A percentile compares a stretch with the other conserved stretches of the same genome.
phyloP scores from a whole-genome alignment of 768 basidiomycete species.

The Boletus sensibilis region DNA sequence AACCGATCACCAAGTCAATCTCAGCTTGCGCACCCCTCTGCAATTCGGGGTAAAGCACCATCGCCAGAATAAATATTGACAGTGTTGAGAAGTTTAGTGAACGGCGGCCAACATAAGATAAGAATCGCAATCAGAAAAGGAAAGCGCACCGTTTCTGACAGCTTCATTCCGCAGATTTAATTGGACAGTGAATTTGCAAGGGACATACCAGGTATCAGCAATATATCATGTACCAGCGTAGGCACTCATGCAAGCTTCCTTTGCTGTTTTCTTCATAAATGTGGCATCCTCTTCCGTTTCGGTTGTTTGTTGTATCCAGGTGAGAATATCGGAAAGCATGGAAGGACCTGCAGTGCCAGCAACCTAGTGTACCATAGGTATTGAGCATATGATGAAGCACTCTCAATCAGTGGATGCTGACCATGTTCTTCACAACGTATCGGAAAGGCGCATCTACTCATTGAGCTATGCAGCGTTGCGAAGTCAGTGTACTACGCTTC shows the following conservation, averaged over 20 bases:
- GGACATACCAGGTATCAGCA: neutral
- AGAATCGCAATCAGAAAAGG: neutral
- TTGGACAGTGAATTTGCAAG: neutral
- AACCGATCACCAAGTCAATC: conserved; percentile 11
- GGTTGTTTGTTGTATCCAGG: neutral
- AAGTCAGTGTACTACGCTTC: conserved; percentile 3
- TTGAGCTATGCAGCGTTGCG: neutral
- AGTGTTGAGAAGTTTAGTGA: conserved; percentile 6
- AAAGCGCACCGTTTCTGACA: conserved; percentile 10
- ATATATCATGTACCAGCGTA: conserved; percentile 17
- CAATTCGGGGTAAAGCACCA: conserved; percentile 16
- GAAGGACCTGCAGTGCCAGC: conserved; percentile 9
- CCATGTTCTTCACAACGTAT: conserved; percentile 12
- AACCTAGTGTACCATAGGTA: neutral
- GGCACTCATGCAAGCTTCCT: conserved; percentile 8
- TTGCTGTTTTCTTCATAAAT: neutral
- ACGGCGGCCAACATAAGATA: neutral
- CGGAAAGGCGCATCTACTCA: conserved; percentile 13
- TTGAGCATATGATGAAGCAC: neutral
- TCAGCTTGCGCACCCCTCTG: conserved; percentile 18
- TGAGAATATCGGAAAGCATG: conserved; percentile 13
- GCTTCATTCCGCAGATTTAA: neutral
- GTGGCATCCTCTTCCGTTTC: neutral
- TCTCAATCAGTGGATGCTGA: neutral
- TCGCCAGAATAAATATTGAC: conserved; percentile 9